phyloP scores from a whole-genome alignment of 768 basidiomycete genomes.

The Naematelia aurantialba region DNA sequence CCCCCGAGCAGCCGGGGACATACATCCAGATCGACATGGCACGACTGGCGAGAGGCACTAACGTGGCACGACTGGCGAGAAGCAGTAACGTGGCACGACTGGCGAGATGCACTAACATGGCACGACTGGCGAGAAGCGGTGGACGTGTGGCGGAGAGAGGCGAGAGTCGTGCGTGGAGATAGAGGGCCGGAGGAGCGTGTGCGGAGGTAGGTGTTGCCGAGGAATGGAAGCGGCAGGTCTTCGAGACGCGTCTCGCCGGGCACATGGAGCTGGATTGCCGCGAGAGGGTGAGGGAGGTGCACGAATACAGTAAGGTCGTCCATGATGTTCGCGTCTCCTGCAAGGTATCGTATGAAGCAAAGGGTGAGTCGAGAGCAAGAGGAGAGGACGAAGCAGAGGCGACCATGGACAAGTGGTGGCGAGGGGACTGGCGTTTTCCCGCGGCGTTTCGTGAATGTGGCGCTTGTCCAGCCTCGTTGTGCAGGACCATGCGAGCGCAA shows the following conservation, averaged over 20 bases:
- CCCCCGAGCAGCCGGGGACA: slow-evolving; percentile 74
- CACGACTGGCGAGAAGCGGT: not conserved
- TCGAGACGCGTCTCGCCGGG: slow-evolving; percentile 23
- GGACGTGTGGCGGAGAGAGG: slow-evolving; percentile 8
- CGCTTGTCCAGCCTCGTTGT: not conserved
- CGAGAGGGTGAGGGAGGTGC: slow-evolving; percentile 38
- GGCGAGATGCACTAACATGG: not conserved
- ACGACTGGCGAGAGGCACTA: slow-evolving; percentile 1
- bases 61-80: not conserved
- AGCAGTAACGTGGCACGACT: slow-evolving; percentile 21
- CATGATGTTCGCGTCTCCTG: slow-evolving; percentile 11
- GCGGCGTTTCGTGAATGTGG: not conserved
- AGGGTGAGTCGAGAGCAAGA: too few species aligned
- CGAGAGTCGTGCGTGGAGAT: slow-evolving; percentile 36
- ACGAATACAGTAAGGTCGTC: slow-evolving; percentile 38
- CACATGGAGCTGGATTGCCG: slow-evolving; percentile 17
- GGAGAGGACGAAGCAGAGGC: too few species aligned
- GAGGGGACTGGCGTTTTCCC: not conserved
- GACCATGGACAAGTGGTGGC: too few species aligned
- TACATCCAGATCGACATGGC: slow-evolving; percentile 59
- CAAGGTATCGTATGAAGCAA: too few species aligned
- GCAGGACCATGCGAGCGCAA: not conserved
- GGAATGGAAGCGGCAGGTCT: slow-evolving; percentile 9
- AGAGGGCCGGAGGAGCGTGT: slow-evolving; percentile 45
- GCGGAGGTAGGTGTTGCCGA: slow-evolving; percentile 22